A percentile compares a stretch with the other conserved stretches of the same genome.
Conservation (phyloP, 805 yeast genomes). For the Candida nonsorbophila region DNA sequence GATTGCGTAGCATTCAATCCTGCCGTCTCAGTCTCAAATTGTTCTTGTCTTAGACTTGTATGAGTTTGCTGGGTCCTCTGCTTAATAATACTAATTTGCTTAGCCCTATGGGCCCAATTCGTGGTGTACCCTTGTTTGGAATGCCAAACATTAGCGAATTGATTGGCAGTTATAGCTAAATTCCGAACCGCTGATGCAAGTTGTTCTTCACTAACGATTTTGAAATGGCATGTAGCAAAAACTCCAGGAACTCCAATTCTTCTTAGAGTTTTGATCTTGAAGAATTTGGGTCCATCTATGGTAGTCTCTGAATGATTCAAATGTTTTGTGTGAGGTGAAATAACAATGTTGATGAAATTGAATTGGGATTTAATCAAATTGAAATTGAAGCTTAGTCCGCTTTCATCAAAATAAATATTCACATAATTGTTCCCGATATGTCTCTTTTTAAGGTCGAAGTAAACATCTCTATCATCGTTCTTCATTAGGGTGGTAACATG, state of each 20-base stretch:
- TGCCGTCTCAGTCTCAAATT: conserved; percentile 4
- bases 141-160: conserved; percentile 75
- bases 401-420: conserved; percentile 76
- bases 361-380: conserved; percentile 72
- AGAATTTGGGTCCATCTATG: conserved; percentile 24
- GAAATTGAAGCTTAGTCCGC: conserved; percentile 59
- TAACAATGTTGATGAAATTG: conserved; percentile 75
- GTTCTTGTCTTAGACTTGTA: conserved; percentile 17
- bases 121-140: conserved; percentile 44
- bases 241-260: conserved; percentile 71
- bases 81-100: conserved; percentile 41
- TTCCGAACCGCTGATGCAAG: conserved; percentile 64
- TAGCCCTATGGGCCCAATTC: conserved; percentile 65
- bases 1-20: conserved; percentile 20
- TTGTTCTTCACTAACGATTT: conserved; percentile 56
- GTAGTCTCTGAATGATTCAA: conserved; percentile 4
- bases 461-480: conserved; percentile 33
- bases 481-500: conserved; percentile 87
- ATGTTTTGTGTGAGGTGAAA: conserved; percentile 50
- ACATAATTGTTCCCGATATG: conserved; percentile 87
- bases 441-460: conserved; percentile 57
- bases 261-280: conserved; percentile 59
- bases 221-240: conserved; percentile 71
- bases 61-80: conserved; percentile 22
- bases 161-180: conserved; percentile 58